Evolutionary conservation across 345 rosid species (phyloP).

Genomic region (Brassica incana): DNA sequence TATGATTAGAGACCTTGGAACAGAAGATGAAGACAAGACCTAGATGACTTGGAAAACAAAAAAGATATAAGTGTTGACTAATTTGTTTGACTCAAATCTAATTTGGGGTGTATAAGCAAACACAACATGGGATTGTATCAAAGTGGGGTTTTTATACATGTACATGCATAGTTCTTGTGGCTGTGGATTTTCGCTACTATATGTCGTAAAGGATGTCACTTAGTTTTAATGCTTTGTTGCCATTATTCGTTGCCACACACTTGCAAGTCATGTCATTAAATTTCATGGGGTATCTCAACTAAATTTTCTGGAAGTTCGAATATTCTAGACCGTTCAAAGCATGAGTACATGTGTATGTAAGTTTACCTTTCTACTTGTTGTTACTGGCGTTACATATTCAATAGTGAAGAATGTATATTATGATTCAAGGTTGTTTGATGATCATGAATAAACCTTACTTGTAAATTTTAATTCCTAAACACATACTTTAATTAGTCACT

Average conservation of each 20-base stretch:
- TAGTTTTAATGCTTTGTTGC: conserved; percentile 29
- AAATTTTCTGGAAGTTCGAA: background rate
- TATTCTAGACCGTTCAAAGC: conserved; percentile 19
- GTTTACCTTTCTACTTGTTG: background rate
- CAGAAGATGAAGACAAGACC: conserved; percentile 53
- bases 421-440: background rate
- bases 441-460: background rate
- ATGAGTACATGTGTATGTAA: background rate
- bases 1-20: conserved; percentile 32
- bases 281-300: conserved; percentile 5
- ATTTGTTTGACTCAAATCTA: conserved; percentile 27
- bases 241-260: conserved; percentile 27
- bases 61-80: conserved; percentile 12
- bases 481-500: background rate
- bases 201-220: conserved; percentile 1
- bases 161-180: background rate
- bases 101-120: conserved; percentile 15
- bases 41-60: conserved; percentile 37
- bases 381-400: background rate
- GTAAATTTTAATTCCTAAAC: background rate
- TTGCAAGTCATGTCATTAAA: conserved; percentile 25
- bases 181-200: conserved; percentile 14
- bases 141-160: conserved; percentile 22
- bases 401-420: background rate
- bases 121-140: conserved; percentile 17